These are phyloP conservation scores for Pichia sp. DNA, from an alignment of 1,139 yeast species.

Conservation along the genomic window DNA sequence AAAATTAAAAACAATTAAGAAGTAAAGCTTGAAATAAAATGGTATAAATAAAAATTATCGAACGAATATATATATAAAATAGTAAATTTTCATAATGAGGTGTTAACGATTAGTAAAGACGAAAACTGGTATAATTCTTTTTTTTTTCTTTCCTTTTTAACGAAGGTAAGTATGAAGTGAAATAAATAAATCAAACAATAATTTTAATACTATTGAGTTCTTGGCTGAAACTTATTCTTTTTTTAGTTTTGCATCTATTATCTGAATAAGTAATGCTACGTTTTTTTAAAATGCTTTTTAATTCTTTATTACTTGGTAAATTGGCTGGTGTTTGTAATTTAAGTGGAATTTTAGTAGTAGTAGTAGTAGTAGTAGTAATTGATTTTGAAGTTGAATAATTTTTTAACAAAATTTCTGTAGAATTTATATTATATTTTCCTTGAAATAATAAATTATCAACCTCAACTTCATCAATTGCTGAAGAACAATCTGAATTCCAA, in stretches of 20 bases:
- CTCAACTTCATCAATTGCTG: constrained; percentile 4
- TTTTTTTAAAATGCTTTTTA: constrained; percentile 15
- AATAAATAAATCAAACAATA: constrained; percentile 2
- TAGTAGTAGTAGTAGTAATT: not conserved
- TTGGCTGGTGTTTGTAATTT: not conserved
- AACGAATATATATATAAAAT: no score
- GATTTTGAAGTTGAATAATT: not conserved
- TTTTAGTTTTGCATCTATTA: constrained; percentile 2
- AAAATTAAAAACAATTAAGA: no score
- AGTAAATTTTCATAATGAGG: no score
- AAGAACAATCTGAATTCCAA: constrained; percentile 3
- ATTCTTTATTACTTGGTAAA: not conserved
- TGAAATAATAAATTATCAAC: constrained; percentile 7
- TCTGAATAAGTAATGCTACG: constrained; percentile 2
- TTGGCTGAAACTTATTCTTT: constrained; percentile 12
- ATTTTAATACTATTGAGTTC: constrained; percentile 9
- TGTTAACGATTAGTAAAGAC: no score
- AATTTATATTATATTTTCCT: constrained; percentile 7
- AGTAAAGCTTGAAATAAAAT: no score
- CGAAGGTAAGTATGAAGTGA: not conserved
- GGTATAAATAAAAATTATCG: no score
- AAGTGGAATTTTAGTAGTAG: no score
- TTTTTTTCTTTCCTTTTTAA: not conserved
- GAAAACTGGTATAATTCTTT: no score
- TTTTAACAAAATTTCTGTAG: constrained; percentile 4